Conservation (phyloP, 2,329 filamentous ascomycete genomes). For the Exophiala xenobiotica region DNA sequence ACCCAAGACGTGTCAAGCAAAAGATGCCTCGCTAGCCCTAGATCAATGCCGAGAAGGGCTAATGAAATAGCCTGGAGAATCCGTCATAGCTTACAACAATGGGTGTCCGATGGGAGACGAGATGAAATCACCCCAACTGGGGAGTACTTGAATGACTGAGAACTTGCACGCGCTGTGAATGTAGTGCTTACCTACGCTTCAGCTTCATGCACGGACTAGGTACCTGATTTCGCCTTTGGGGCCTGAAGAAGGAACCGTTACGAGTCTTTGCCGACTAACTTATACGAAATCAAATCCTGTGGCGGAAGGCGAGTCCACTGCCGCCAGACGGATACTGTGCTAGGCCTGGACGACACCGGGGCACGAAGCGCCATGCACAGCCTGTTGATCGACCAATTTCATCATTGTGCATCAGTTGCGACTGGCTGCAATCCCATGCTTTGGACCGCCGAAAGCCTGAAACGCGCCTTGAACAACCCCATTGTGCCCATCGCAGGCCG, state of each 20-base stretch:
- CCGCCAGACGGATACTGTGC: too few species aligned
- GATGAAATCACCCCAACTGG: too few species aligned
- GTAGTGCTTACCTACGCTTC: background rate
- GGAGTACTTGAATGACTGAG: too few species aligned
- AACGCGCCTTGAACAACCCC: background rate
- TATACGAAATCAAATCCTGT: background rate
- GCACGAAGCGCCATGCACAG: background rate
- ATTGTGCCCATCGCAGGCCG: too few species aligned
- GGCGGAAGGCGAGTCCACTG: background rate
- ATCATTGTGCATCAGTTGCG: background rate
- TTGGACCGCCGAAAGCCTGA: too few species aligned
- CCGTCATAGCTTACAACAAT: too few species aligned
- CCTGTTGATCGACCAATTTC: background rate
- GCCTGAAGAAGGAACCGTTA: background rate
- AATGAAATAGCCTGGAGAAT: background rate
- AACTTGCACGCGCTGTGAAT: background rate
- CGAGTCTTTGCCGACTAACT: too few species aligned
- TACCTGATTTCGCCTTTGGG: background rate
- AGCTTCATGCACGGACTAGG: background rate
- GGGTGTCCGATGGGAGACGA: too few species aligned
- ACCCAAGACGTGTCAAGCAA: background rate
- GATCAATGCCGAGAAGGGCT: background rate
- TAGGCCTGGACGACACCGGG: background rate
- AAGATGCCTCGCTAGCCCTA: background rate
- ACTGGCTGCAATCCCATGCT: too few species aligned